A percentile compares a stretch with the other conserved stretches of the same genome.
Evolutionary conservation across 2,329 filamentous ascomycete genomes (phyloP).

Genomic region (Venturia aucupariae): DNA sequence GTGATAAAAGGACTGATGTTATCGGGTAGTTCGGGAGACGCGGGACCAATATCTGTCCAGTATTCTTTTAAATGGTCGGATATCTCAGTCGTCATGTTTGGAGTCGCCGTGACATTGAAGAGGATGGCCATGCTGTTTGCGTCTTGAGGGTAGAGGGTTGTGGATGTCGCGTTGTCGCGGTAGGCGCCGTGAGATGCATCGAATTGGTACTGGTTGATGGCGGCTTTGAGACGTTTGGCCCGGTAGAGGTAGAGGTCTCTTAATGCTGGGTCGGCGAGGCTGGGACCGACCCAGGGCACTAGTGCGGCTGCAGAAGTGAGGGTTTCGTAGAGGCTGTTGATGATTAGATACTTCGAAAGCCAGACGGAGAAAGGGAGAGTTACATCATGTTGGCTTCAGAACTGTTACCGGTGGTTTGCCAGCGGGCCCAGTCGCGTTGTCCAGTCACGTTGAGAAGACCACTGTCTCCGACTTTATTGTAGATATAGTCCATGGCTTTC

Average conservation of each 20-base stretch:
- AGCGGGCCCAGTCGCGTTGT: conserved; percentile 42
- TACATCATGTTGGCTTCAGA: conserved; percentile 43
- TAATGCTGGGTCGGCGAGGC: conserved; percentile 20
- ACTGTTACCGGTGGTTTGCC: conserved; percentile 32
- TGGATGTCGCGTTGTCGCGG: conserved; percentile 30
- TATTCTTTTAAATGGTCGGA: conserved; percentile 39
- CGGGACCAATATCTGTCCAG: conserved; percentile 48
- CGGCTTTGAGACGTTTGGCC: conserved; percentile 19
- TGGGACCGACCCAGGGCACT: conserved; percentile 22
- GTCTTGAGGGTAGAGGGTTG: conserved; percentile 39
- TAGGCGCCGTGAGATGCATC: conserved; percentile 25
- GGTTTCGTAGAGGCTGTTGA: conserved; percentile 32
- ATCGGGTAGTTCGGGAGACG: conserved; percentile 46
- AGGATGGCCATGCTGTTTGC: conserved; percentile 47
- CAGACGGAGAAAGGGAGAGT: neutral
- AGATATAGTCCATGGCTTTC: conserved; percentile 38
- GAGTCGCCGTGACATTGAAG: conserved; percentile 34
- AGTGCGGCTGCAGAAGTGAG: conserved; percentile 23
- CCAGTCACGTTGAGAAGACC: conserved; percentile 43
- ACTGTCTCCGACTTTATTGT: conserved; percentile 35
- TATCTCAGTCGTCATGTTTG: conserved; percentile 31
- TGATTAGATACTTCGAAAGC: neutral
- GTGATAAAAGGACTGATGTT: conserved; percentile 52
- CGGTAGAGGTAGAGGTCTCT: conserved; percentile 17
- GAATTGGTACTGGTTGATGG: conserved; percentile 23